Percentiles rank a stretch among this genome's conserved stretches.
Conservation (phyloP, 345 rosid genomes). For the Pistacia vera region DNA sequence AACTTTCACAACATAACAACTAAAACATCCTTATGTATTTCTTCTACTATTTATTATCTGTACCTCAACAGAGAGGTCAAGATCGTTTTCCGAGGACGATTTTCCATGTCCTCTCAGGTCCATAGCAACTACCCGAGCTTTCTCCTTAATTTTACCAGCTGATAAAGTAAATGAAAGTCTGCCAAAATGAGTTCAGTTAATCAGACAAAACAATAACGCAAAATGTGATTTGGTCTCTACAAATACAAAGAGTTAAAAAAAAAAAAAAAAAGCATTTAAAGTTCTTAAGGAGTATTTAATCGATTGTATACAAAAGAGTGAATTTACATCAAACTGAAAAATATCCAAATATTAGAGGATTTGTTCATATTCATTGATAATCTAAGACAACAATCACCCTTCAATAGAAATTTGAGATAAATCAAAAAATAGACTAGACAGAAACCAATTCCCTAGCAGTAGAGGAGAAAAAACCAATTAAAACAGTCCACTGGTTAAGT, state of each 20-base stretch:
- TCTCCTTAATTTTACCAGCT: conserved; percentile 84
- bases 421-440: background rate
- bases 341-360: background rate
- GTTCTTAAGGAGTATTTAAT: background rate
- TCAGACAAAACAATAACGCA: conserved; percentile 1
- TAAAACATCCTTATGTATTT: conserved; percentile 6
- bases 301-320: background rate
- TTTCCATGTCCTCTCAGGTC: conserved; percentile 98
- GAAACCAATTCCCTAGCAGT: background rate
- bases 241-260: background rate
- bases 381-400: background rate
- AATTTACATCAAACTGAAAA: background rate
- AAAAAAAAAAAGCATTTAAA: background rate
- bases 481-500: background rate
- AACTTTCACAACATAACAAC: background rate
- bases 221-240: background rate
- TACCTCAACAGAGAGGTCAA: conserved; percentile 90
- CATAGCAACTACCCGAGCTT: conserved; percentile 81
- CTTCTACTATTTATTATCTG: conserved; percentile 1
- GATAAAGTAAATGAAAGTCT: conserved; percentile 90
- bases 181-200: conserved; percentile 18
- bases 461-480: background rate
- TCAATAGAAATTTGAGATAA: background rate
- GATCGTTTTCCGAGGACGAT: conserved; percentile 74
- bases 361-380: background rate